Evolutionary conservation across 2,329 filamentous ascomycete genomes (phyloP), one percentile per base, ranked within the genome.

Genomic region (Nigrograna mackinnonii): DNA sequence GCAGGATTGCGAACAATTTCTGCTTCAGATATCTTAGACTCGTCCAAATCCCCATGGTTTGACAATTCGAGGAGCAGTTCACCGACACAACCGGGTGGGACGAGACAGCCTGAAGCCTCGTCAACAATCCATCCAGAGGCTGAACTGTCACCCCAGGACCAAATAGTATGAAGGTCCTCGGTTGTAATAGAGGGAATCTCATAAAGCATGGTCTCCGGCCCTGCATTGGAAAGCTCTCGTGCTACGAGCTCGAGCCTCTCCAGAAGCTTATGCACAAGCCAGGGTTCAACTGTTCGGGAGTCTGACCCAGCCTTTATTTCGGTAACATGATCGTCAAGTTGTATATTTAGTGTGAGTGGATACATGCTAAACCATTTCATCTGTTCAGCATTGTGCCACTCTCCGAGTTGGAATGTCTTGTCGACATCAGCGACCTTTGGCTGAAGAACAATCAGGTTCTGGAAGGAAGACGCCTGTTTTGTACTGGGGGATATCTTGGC

Each of bases 1-100:
- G 70, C 59, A 0, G 77, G 71, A 19, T 84, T 83, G 1, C 84
- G 66, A 12, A 70, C 64, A 43, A 68, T 70, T 0, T 66, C 62
- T 20, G 66, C 63, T 2, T 58, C 57, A 2, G 66, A 68, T 37
- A 68, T 69, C 4, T 53, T 48, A 2, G 60, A 58, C 37, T 69
- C 66, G 37, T 66, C 61, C 16, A 69, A 39, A 20, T 69, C 68
- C 4, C 65, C 65, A 30, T n/a, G 63, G 59, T 1, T 68, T 70
- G 6, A 75, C 64, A 22, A 69, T 35, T 62, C 53, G 14, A 64
- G 37, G 1, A 62, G 24, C 4, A 64, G 46, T 33, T 63, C 61
- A 4, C 58, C 61, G 11, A 50, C 32, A 3, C 35, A 39, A 5
- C 57, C 57, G 4, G 50, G 16, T 2, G 57, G 54, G 1, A 46